Conservation (phyloP, 805 yeast species). For the Metschnikowia vanudenii region DNA sequence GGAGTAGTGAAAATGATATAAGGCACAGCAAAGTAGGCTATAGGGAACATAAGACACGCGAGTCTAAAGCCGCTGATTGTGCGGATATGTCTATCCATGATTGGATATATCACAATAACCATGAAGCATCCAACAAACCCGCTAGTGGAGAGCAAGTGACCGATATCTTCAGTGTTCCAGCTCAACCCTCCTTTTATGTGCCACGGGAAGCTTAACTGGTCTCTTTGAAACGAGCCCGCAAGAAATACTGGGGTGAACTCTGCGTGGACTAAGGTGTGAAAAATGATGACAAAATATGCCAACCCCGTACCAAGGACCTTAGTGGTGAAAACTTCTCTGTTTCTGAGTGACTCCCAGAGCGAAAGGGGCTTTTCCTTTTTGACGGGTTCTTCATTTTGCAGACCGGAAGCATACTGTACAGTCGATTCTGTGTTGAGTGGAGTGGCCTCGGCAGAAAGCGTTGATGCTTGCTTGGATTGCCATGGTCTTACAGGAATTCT, state of each 20-base stretch:
- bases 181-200: constrained; percentile 53
- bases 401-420: constrained; percentile 7
- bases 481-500: constrained; percentile 31
- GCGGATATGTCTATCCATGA: constrained; percentile 46
- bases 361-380: too few relatives aligned
- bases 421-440: constrained; percentile 7
- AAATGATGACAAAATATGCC: constrained; percentile 43
- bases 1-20: constrained; percentile 44
- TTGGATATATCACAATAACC: constrained; percentile 51
- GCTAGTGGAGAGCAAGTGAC: constrained; percentile 48
- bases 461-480: constrained; percentile 13
- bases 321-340: constrained; percentile 27
- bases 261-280: constrained; percentile 48
- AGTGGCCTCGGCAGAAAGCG: not conserved
- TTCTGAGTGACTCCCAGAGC: constrained; percentile 18
- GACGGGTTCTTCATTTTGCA: constrained; percentile 10
- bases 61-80: constrained; percentile 44
- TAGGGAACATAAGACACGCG: constrained; percentile 42
- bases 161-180: constrained; percentile 45
- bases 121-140: constrained; percentile 56
- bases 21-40: constrained; percentile 47
- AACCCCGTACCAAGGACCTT: constrained; percentile 31
- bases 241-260: constrained; percentile 58
- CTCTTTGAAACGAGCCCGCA: constrained; percentile 32
- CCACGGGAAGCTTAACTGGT: constrained; percentile 46